Base-by-base conservation (phyloP, 257 asterid species). In the Petunia secreta region DNA sequence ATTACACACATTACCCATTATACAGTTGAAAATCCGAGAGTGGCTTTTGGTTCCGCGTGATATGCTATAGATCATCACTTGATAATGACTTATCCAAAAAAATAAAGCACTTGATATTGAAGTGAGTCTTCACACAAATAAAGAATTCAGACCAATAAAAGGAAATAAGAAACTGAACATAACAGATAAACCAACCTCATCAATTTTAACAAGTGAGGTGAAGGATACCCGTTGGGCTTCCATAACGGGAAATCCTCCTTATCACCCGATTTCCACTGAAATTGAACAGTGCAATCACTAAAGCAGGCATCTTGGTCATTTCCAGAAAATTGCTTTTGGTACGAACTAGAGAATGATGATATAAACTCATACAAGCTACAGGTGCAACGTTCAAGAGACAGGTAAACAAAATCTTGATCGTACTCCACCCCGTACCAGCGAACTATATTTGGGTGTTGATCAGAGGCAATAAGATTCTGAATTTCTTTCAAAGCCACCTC, bases 401-500 rank as follows among this genome's bases (percentile, higher is more conserved):
- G 86, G 85, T 94, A 94, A 67, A 90, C 88, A 78, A 94, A 94
- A 89, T 94, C 98, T 82, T 82, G 89, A 87, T 94, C 98, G 66
- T 87, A 85, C 85, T 94, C 97, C 80, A 94, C 97, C 13, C 98
- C 98, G 25, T 91, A 79, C 96, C 97, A 94, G 43, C 98, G 89
- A 39, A 94, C 94, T 77, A 94, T 94, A 78, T 92, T 94, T 43
- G 96, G 92, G 86, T 94, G 98, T 62, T 88, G 97, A 85, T 94
- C 98, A 4, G 98, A 94, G 15, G 92, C 97, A 82, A 94, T 92
- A 75, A 94, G 98, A 88, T 91, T 90, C 68, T 92, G 93, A 78
- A 94, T 94, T 91, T 94, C 98, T 82, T 93, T 92, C 77, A 87
- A 85, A 53, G 98, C 98, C 79, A 92, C 93, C 79, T 90, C 89